Evolutionary conservation across 2,329 filamentous ascomycete genomes (phyloP).

Genomic region (Aspergillus sergii): DNA sequence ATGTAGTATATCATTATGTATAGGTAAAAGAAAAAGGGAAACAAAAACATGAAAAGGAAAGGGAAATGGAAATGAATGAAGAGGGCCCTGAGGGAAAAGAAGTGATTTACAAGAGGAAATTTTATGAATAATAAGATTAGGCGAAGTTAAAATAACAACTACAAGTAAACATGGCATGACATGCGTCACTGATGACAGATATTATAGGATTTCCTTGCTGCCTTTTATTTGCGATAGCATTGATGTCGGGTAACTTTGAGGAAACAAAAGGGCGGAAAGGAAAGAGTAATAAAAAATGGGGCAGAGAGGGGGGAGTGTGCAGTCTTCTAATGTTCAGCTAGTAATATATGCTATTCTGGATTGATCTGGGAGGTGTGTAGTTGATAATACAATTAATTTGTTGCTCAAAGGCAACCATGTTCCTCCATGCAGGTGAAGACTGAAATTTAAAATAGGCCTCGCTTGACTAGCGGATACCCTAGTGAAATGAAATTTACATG

Average conservation of each 20-base stretch:
- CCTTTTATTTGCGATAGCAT: neutral
- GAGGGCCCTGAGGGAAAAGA: neutral
- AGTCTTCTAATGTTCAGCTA: neutral
- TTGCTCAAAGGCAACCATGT: neutral
- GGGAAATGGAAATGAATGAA: neutral
- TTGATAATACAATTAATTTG: neutral
- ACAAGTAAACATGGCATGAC: neutral
- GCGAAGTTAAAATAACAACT: neutral
- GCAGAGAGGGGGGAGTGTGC: neutral
- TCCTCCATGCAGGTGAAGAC: neutral
- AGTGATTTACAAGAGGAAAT: neutral
- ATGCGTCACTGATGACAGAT: neutral
- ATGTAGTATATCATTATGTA: neutral
- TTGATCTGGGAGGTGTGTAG: neutral
- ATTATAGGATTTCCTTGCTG: neutral
- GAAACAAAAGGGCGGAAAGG: neutral
- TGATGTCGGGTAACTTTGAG: neutral
- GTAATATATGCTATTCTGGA: neutral
- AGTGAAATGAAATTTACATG: neutral
- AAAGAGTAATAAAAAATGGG: neutral
- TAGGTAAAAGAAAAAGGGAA: neutral
- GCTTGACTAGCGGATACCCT: neutral
- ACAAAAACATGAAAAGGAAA: neutral
- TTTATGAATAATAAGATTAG: neutral
- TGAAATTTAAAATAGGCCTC: neutral